Conservation (phyloP, 352 stramenopile species). For the Phytophthora litchii region DNA sequence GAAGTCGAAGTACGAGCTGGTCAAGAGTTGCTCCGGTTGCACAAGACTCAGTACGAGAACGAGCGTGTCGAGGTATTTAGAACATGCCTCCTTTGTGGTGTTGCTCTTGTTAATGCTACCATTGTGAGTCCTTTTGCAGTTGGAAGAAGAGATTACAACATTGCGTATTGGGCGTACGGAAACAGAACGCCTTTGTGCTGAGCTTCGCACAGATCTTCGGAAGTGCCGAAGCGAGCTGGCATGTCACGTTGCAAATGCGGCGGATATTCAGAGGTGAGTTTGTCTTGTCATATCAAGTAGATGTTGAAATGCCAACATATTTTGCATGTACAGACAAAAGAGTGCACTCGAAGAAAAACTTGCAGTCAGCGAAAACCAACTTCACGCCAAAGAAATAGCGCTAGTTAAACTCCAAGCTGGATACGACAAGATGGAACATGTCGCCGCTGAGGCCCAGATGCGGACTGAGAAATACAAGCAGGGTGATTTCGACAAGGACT, state of each 20-base stretch:
- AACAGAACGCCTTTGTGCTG: constrained; percentile 51
- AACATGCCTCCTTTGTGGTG: not conserved
- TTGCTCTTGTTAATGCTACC: not conserved
- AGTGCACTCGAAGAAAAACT: constrained; percentile 55
- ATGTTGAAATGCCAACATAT: not conserved
- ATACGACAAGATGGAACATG: constrained; percentile 48
- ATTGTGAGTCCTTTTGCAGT: constrained; percentile 19
- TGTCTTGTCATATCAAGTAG: not conserved
- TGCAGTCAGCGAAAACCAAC: constrained; percentile 39
- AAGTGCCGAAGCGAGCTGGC: constrained; percentile 59
- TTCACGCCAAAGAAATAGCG: constrained; percentile 44
- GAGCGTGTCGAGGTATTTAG: constrained; percentile 44
- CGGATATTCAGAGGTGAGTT: constrained; percentile 51
- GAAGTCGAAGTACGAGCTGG: constrained; percentile 65
- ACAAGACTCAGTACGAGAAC: constrained; percentile 60
- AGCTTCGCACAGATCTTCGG: constrained; percentile 49
- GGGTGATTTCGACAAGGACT: not conserved
- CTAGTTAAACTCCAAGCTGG: constrained; percentile 35
- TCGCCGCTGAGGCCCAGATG: constrained; percentile 47
- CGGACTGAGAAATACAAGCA: constrained; percentile 38
- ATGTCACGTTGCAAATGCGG: constrained; percentile 52
- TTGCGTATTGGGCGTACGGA: constrained; percentile 47
- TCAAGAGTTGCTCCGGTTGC: constrained; percentile 61
- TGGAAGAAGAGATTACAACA: constrained; percentile 56
- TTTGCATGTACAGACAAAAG: constrained; percentile 48